Evolutionary conservation across 768 basidiomycete species (phyloP).

Genomic region (Russula dissimulans): DNA sequence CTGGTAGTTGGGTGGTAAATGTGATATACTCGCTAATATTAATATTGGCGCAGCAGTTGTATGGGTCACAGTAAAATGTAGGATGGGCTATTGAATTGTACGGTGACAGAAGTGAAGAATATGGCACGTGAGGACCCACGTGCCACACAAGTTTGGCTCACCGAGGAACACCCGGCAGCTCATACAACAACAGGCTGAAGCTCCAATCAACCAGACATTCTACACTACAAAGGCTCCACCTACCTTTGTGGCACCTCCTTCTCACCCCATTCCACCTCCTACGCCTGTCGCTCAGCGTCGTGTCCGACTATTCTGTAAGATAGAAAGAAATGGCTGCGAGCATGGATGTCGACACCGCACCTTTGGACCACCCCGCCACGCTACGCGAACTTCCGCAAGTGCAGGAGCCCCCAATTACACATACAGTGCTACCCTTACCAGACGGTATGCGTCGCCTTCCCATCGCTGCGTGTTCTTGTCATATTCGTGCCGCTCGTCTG

Average conservation of each 20-base stretch:
- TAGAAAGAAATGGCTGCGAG: slow-evolving; percentile 10
- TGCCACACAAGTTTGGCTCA: not conserved
- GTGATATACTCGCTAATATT: not conserved
- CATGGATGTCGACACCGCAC: slow-evolving; percentile 16
- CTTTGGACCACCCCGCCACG: not conserved
- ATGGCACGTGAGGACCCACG: slow-evolving; percentile 2
- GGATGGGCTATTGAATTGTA: not conserved
- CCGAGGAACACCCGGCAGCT: too few relatives aligned
- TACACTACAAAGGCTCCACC: too few relatives aligned
- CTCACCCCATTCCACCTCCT: not conserved
- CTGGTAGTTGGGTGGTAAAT: not conserved
- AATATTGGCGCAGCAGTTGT: not conserved
- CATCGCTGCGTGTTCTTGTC: not conserved
- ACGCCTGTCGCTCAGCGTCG: not conserved
- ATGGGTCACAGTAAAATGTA: not conserved
- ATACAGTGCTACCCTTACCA: not conserved
- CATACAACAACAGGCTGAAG: too few relatives aligned
- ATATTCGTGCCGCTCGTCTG: not conserved
- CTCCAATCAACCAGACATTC: too few relatives aligned
- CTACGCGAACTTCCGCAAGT: slow-evolving; percentile 5
- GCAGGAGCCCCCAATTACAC: not conserved
- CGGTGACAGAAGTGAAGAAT: too few relatives aligned
- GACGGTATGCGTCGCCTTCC: slow-evolving; percentile 3
- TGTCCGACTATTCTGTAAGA: not conserved
- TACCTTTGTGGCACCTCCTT: not conserved